Evolutionary conservation across 192 early-diverging fungal species (phyloP), one percentile per base, ranked within the genome.

Genomic region (Powellomyces hirtus): DNA sequence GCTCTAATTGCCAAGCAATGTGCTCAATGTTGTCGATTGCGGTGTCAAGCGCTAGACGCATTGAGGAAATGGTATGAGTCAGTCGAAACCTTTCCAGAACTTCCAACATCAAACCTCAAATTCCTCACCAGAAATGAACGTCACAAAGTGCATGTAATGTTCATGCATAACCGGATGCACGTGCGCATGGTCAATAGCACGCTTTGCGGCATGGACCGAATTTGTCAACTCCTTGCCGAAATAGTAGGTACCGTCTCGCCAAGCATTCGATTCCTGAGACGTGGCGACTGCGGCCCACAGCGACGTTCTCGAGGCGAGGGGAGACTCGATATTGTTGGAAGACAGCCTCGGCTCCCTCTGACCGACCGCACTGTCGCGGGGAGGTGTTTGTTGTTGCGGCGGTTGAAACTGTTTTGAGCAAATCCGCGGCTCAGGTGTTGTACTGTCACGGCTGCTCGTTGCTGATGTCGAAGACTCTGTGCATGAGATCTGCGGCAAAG

Each of bases 1-100:
- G 70, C 38, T 64, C 62, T 10, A 72, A 18, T 42, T 72, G 70
- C 70, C 70, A 72, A 7, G 70, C 57, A 31, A 72, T n/a, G 70
- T 72, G 70, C 30, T 62, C 51, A 22, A 72, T 33, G 56, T 72
- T 72, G 29, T 65, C 62, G 20, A 72, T 35, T 0, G 62, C 37
- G 14, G 70, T 59, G 59, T 72, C 70, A 13, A 72, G 27, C 1
- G 68, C 68, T 70, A 36, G 8, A 51, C 0, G 16, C 6, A 38
- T 36, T 1, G 38, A 14, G 35, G 3, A 31, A 61, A 38, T 33
- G 10, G 4, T 38, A 22, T 14, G 29, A n/a, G 4, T 61, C 30
- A 35, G 4, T 58, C 26, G 30, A 37, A 31, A 27, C n/a, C 40
- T 49, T 49, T 49, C 26, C 16, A 18, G 5, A 5, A 24, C 46